Evolutionary conservation across 129 eudicot genomes (phyloP).

Genomic region (Escallonia rubra): DNA sequence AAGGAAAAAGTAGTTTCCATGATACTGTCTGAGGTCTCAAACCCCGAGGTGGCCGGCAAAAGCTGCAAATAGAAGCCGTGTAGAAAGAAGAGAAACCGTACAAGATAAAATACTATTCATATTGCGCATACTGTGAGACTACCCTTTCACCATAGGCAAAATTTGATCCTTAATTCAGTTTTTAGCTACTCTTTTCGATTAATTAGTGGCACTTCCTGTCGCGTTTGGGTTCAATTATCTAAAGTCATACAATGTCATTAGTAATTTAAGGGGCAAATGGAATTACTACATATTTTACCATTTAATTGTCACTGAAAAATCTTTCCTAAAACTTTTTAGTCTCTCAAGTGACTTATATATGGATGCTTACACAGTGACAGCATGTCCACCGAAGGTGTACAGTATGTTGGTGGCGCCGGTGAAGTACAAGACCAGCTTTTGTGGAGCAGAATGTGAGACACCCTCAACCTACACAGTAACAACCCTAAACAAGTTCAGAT

Average conservation of each 20-base stretch:
- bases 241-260: too few relatives aligned
- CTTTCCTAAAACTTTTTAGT: not conserved
- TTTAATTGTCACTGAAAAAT: too few relatives aligned
- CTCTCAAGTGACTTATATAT: not conserved
- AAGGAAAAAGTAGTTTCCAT: conserved; percentile 21
- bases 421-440: conserved; percentile 77
- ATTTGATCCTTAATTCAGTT: too few relatives aligned
- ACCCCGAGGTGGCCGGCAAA: conserved; percentile 66
- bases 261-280: too few relatives aligned
- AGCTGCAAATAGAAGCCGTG: conserved; percentile 69
- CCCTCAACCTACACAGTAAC: conserved; percentile 46
- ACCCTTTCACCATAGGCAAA: too few relatives aligned
- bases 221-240: too few relatives aligned
- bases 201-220: too few relatives aligned
- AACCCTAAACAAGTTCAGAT: too few relatives aligned
- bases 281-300: too few relatives aligned
- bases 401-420: conserved; percentile 97
- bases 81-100: conserved; percentile 31
- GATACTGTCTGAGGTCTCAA: conserved; percentile 30
- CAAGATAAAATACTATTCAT: too few relatives aligned
- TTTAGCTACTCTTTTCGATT: too few relatives aligned
- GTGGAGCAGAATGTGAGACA: conserved; percentile 72
- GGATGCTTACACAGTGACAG: conserved; percentile 88
- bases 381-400: conserved; percentile 98
- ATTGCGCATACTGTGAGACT: too few relatives aligned